These are phyloP conservation scores for Saksenaea oblongispora DNA, from an alignment of 371 early-diverging fungal species.

Conservation along the genomic window DNA sequence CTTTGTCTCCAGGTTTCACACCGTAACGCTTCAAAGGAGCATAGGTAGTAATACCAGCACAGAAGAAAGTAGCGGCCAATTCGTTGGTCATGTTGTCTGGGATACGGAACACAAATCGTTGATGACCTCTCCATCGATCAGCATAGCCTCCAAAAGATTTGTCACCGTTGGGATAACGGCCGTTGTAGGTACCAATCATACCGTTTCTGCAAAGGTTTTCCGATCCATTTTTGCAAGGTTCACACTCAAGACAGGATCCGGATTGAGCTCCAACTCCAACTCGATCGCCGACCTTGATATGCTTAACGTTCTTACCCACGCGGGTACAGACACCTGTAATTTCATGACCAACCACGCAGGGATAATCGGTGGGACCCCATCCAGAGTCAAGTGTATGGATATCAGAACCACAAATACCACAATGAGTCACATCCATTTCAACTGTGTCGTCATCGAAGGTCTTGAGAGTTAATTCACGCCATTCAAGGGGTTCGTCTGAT, in stretches of 20 bases:
- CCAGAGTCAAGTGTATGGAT: conserved; percentile 54
- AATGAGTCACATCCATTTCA: conserved; percentile 47
- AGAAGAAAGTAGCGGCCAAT: conserved; percentile 57
- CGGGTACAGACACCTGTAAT: conserved; percentile 40
- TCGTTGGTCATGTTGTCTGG: conserved; percentile 57
- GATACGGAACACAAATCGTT: conserved; percentile 59
- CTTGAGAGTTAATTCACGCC: conserved; percentile 10
- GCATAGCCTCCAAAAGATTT: conserved; percentile 72
- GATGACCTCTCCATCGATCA: conserved; percentile 60
- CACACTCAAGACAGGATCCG: conserved; percentile 42
- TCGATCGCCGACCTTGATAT: conserved; percentile 64
- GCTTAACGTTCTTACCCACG: conserved; percentile 52
- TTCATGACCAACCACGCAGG: conserved; percentile 10
- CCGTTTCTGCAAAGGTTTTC: conserved; percentile 25
- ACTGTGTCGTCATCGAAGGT: conserved; percentile 44
- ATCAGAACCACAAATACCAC: conserved; percentile 54
- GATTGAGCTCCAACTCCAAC: conserved; percentile 75
- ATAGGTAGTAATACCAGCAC: conserved; percentile 63
- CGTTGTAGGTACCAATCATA: conserved; percentile 28
- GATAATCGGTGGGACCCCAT: conserved; percentile 13
- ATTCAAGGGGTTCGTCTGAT: conserved; percentile 19
- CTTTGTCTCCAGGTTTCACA: conserved; percentile 49
- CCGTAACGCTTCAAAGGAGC: conserved; percentile 53
- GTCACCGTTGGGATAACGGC: conserved; percentile 54
- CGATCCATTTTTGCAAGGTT: conserved; percentile 22